These are phyloP conservation scores for Penicillium sp. DNA, from an alignment of 2,329 filamentous ascomycete species.

Conservation along the genomic window DNA sequence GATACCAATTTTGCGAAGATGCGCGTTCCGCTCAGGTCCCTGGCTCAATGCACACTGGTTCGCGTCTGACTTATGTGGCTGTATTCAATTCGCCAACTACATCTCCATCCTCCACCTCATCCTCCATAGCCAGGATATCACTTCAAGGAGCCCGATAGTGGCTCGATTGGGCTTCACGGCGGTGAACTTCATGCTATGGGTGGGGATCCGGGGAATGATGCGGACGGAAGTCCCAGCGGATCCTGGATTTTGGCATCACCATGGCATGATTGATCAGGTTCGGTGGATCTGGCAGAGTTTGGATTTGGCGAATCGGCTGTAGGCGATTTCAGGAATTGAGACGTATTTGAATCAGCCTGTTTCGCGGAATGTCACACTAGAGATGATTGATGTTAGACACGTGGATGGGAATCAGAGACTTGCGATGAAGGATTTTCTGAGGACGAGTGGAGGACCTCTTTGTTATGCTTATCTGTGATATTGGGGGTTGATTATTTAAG, in stretches of 20 bases:
- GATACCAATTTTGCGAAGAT: conserved; percentile 11
- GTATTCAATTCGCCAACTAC: conserved; percentile 29
- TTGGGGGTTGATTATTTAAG: background rate
- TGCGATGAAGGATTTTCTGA: conserved; percentile 40
- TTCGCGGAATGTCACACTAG: conserved; percentile 46
- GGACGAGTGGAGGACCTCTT: conserved; percentile 48
- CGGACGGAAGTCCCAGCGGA: conserved; percentile 48
- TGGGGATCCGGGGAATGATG: conserved; percentile 47
- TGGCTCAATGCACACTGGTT: too few relatives aligned
- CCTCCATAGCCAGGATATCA: conserved; percentile 12
- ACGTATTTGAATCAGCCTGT: conserved; percentile 48
- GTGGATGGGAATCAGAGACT: conserved; percentile 34
- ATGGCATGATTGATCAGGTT: conserved; percentile 49
- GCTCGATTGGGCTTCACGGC: conserved; percentile 43
- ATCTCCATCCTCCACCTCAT: conserved; percentile 22
- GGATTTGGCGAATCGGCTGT: conserved; percentile 37
- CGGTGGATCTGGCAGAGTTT: conserved; percentile 55
- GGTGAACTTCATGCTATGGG: conserved; percentile 49
- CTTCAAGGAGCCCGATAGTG: conserved; percentile 38
- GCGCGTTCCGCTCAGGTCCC: conserved; percentile 7
- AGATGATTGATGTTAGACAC: conserved; percentile 40
- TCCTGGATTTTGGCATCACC: conserved; percentile 49
- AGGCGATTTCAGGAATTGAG: conserved; percentile 44
- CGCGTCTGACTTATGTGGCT: conserved; percentile 14
- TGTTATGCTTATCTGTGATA: conserved; percentile 5